Conservation (phyloP, 129 eudicot species). For the Centella asiatica region DNA sequence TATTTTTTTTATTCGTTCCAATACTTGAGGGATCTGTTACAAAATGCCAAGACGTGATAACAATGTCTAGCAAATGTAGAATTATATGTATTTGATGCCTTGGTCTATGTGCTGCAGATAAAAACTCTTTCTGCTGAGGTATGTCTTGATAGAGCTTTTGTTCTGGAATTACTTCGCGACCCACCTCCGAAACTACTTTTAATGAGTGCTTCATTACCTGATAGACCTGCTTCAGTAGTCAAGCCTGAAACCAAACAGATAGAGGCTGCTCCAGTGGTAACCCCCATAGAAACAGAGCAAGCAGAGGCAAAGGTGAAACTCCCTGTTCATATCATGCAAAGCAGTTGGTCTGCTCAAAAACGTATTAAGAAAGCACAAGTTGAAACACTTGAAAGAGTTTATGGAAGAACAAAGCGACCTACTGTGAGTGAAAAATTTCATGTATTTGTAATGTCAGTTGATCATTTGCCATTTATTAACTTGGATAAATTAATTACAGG, state of each 20-base stretch:
- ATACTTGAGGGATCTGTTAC: not conserved
- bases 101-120: slow-evolving; percentile 44
- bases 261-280: slow-evolving; percentile 35
- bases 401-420: slow-evolving; percentile 77
- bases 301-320: slow-evolving; percentile 39
- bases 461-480: not conserved
- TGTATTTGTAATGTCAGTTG: not conserved
- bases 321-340: slow-evolving; percentile 77
- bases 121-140: slow-evolving; percentile 78
- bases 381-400: slow-evolving; percentile 81
- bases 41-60: not conserved
- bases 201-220: slow-evolving; percentile 87
- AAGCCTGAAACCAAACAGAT: slow-evolving; percentile 28
- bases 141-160: slow-evolving; percentile 86
- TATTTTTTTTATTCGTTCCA: not conserved
- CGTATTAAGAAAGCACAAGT: slow-evolving; percentile 77
- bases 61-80: not conserved
- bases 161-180: slow-evolving; percentile 83
- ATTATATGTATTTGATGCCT: not conserved
- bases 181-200: slow-evolving; percentile 93
- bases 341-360: slow-evolving; percentile 77
- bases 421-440: slow-evolving; percentile 58
- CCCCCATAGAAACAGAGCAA: slow-evolving; percentile 16
- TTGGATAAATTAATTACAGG: not conserved
- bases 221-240: slow-evolving; percentile 37